A percentile compares a stretch with the other conserved stretches of the same genome.
These are phyloP conservation scores for Saccharomycopsis sp. DNA, from an alignment of 805 yeast species.

Conservation along the genomic window DNA sequence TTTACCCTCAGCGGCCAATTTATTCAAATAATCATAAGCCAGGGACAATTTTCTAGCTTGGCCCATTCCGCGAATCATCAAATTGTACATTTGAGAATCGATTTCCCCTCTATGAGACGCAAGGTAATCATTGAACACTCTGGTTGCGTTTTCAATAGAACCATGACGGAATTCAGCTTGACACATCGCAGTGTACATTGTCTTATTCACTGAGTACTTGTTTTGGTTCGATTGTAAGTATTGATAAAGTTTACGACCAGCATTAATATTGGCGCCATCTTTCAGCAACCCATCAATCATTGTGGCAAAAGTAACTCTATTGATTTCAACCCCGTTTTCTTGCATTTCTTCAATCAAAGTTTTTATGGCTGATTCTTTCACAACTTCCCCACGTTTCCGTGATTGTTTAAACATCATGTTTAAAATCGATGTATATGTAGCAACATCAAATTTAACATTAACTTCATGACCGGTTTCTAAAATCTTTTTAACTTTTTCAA, in stretches of 20 bases:
- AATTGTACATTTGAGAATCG: slow-evolving; percentile 22
- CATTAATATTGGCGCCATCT: slow-evolving; percentile 37
- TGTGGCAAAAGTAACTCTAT: slow-evolving; percentile 42
- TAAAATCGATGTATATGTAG: slow-evolving; percentile 54
- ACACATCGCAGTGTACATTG: slow-evolving; percentile 20
- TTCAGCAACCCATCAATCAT: slow-evolving; percentile 48
- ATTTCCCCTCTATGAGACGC: background rate
- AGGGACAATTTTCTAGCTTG: slow-evolving; percentile 18
- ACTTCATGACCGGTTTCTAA: slow-evolving; percentile 38
- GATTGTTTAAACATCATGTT: slow-evolving; percentile 45
- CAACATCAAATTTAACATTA: slow-evolving; percentile 47
- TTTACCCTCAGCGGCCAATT: slow-evolving; percentile 1
- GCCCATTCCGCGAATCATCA: slow-evolving; percentile 25
- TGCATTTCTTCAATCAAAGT: slow-evolving; percentile 37
- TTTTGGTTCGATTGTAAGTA: slow-evolving; percentile 31
- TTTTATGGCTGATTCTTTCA: slow-evolving; percentile 33
- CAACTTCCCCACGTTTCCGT: slow-evolving; percentile 36
- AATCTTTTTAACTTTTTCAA: slow-evolving; percentile 41
- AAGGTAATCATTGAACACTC: background rate
- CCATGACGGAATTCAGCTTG: slow-evolving; percentile 20
- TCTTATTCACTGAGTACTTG: slow-evolving; percentile 39
- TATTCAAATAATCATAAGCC: slow-evolving; percentile 22
- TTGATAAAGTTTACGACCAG: slow-evolving; percentile 46
- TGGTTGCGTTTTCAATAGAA: background rate
- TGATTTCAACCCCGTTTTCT: slow-evolving; percentile 32